These are phyloP conservation scores for Bolboschoenus planiculmis DNA, from an alignment of 176 grass and related monocot species.

Conservation along the genomic window DNA sequence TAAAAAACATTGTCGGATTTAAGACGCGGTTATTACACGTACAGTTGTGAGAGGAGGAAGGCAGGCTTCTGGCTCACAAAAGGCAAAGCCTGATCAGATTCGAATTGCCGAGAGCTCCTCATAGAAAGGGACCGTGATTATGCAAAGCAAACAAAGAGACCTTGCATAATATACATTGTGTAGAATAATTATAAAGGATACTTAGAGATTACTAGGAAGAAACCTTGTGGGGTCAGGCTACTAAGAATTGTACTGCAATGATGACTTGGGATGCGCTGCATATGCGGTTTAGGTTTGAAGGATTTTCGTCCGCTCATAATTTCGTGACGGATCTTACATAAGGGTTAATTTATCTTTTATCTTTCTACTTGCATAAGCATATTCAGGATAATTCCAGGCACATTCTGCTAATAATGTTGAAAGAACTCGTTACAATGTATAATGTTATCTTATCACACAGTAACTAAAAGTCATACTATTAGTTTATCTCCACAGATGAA, in stretches of 20 bases:
- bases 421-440: background rate
- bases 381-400: background rate
- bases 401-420: slow-evolving; percentile 1
- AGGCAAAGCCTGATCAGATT: slow-evolving; percentile 20
- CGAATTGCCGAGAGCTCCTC: slow-evolving; percentile 20
- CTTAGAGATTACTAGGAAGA: slow-evolving; percentile 6
- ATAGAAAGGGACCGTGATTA: slow-evolving; percentile 7
- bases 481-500: background rate
- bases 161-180: background rate
- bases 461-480: background rate
- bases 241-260: background rate
- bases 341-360: background rate
- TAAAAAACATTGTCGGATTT: slow-evolving; percentile 8
- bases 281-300: background rate
- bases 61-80: slow-evolving; percentile 21
- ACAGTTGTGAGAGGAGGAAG: slow-evolving; percentile 4
- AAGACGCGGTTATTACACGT: background rate
- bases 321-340: background rate
- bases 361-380: background rate
- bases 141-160: background rate
- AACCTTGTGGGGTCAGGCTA: slow-evolving; percentile 14
- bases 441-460: background rate
- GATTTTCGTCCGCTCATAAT: slow-evolving; percentile 11
- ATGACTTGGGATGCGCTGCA: background rate
- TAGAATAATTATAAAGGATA: background rate